Conservation (phyloP, 176 grass and related monocot species). For the Oryza brachyantha region DNA sequence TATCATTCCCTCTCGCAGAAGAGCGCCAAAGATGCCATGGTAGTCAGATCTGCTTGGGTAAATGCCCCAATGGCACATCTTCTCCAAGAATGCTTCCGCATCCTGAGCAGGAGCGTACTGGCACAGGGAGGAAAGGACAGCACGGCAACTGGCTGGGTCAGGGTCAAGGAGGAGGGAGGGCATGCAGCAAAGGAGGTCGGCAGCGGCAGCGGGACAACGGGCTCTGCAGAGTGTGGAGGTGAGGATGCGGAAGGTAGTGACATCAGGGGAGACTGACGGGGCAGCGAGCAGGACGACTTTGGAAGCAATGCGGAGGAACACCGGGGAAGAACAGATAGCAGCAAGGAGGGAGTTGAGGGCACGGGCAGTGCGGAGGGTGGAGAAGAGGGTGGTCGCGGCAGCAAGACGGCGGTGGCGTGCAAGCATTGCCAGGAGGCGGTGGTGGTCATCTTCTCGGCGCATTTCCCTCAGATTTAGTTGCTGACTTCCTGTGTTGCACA, state of each 20-base stretch:
- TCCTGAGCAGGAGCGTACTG: not conserved
- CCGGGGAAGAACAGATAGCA: not conserved
- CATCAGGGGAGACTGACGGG: constrained; percentile 1
- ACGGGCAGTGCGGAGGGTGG: not conserved
- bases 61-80: constrained; percentile 56
- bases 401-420: constrained; percentile 27
- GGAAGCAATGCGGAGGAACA: not conserved
- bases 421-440: constrained; percentile 21
- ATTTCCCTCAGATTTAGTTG: not conserved
- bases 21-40: constrained; percentile 26
- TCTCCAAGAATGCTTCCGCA: constrained; percentile 40
- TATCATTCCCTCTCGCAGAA: constrained; percentile 41
- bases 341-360: constrained; percentile 32
- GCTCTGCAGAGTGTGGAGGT: constrained; percentile 34
- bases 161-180: constrained; percentile 29
- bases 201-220: not conserved
- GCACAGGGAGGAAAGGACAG: constrained; percentile 33
- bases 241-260: constrained; percentile 35
- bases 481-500: constrained; percentile 45
- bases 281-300: constrained; percentile 31
- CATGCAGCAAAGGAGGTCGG: constrained; percentile 34
- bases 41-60: constrained; percentile 18
- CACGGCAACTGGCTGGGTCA: not conserved
- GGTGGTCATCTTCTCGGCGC: not conserved
- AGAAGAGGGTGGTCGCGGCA: constrained; percentile 19